Evolutionary conservation across 495 filamentous ascomycete genomes (phyloP), one percentile per base, ranked within the genome.

Genomic region (Gamarada debralockiae): DNA sequence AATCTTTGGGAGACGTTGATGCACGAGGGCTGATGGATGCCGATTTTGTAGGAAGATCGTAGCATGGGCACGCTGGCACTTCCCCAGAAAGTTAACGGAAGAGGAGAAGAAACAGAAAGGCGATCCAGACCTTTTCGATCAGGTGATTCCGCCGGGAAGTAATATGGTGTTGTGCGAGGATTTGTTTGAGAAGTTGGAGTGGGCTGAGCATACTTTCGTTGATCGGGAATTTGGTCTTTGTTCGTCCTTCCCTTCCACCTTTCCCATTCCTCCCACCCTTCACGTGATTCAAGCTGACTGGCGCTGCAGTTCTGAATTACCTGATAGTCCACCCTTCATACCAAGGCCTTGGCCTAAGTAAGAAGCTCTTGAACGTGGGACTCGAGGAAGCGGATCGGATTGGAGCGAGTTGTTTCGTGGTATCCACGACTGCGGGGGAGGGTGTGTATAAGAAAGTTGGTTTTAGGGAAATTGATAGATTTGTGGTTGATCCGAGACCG

Each of bases 61-160:
- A 21, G 40, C 40, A 2, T 42, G 40, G 40, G 40, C 40, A 3
- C 40, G 40, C 17, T 42, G 40, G 40, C 40, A 42, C 22, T 42
- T 12, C 4, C 40, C 40, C 18, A 12, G 40, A 9, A 12, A 17
- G 12, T 22, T 42, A 22, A 42, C 40, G 8, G 17, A 17, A 12
- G 40, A 18, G 18, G 40, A 42, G 22, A 18, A 17, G 22, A 17
- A 42, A 42, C 18, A 21, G 18, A 17, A 18, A 2, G 40, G 40
- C 9, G 40, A 42, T 21, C 40, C 40, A 4, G 40, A 42, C 20
- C 12, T 42, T 3, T 42, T 42, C 17, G 40, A 42, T 12, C 10
- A 12, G 17, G 12, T 12, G 9, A 42, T 42, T 42, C 40, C 40
- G 13, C 13, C 2, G 12, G 40, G 40, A 3, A 10, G 13, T 3